Base-by-base conservation (phyloP, 805 yeast genomes). In the Wickerhamomyces ciferrii region DNA sequence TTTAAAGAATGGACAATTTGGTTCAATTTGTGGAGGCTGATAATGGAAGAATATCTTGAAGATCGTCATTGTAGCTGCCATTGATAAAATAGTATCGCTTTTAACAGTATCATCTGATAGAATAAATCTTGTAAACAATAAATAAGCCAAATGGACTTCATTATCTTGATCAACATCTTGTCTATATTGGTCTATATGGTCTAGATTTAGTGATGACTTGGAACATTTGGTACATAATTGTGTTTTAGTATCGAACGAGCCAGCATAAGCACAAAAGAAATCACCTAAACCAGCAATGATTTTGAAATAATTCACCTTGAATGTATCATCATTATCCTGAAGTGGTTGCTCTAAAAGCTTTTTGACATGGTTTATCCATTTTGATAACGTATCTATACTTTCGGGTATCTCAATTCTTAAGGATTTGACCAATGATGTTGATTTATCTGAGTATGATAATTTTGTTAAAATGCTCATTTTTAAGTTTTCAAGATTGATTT, bases 31-130 rank as follows among this genome's bases (percentile, higher is more conserved):
- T 5, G 81, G 81, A 0, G 84, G 78, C 43, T 75, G 70, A 54
- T 60, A 84, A 39, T 82, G 79, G 4, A 71, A 58, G 47, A 82
- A 77, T 1, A 83, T 56, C 52, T 74, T 74, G 55, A 67, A 72
- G 9, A 84, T 51, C 0, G 79, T 45, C 1, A 70, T 54, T 5
- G 84, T 53, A 14, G 78, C 61, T 10, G 78, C 69, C 43, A 79
- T 73, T 18, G 72, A 50, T 10, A 71, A 44, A 14, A 67, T 49
- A 17, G 53, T 58, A 27, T 60, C 54, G 19, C 54, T 59, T 42
- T 48, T 56, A 43, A 20, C 36, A 14, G 14, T 14, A 5, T 18
- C 39, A 59, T 55, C 2, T 53, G 43, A 4, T 65, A 48, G 46
- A 62, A 66, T 19, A 42, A 37, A 43, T 17, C 55, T 54, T 19